phyloP scores from a whole-genome alignment of 2,329 filamentous ascomycete species.

The Diatrype stigma region DNA sequence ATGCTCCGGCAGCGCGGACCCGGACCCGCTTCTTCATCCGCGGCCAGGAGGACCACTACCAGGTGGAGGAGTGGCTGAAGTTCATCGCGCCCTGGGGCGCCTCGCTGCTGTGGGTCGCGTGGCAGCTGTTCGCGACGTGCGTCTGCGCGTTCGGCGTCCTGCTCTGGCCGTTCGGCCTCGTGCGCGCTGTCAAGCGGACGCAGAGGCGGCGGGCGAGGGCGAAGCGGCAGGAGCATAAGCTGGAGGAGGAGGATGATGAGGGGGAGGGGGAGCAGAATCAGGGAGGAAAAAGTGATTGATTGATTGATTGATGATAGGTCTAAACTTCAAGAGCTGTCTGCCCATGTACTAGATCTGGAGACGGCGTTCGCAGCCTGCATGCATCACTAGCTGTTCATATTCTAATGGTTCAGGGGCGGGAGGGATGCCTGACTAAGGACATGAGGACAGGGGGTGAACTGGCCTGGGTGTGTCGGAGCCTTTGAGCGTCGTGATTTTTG shows the following conservation, averaged over 20 bases:
- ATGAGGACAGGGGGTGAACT: no score
- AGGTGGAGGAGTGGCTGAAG: slow-evolving; percentile 69
- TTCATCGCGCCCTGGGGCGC: slow-evolving; percentile 63
- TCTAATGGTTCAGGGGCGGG: no score
- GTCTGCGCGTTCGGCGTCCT: slow-evolving; percentile 60
- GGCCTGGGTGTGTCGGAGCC: no score
- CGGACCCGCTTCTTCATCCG: slow-evolving; percentile 63
- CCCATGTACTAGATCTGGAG: no score
- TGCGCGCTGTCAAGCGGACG: background rate
- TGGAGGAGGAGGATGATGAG: slow-evolving; percentile 1
- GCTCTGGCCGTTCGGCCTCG: slow-evolving; percentile 1
- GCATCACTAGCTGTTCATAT: no score
- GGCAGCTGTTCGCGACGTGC: slow-evolving; percentile 61
- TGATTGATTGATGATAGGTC: no score
- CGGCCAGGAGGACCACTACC: slow-evolving; percentile 78
- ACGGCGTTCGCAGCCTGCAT: no score
- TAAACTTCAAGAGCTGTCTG: no score
- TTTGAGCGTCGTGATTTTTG: no score
- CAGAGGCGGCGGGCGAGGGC: background rate
- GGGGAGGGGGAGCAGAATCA: slow-evolving; percentile 2
- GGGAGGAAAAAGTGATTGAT: no score
- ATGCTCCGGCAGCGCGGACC: slow-evolving; percentile 11
- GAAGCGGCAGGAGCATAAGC: background rate
- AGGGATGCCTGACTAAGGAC: no score
- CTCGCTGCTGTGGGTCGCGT: slow-evolving; percentile 45